These are phyloP conservation scores for Plasmodium yoelii DNA, from an alignment of 169 alveolate genomes.

Conservation along the genomic window DNA sequence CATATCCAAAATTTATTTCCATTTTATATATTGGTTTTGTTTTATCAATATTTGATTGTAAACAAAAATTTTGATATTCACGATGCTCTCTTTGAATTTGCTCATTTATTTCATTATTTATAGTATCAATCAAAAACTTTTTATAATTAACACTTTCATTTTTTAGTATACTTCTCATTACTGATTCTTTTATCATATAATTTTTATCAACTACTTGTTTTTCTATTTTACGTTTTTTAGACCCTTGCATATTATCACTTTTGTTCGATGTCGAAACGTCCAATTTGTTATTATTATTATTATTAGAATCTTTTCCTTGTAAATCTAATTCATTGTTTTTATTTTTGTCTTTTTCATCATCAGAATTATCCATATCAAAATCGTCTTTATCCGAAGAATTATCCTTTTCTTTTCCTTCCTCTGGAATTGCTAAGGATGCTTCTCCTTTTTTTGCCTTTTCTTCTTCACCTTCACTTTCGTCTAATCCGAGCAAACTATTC, in stretches of 20 bases:
- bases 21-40: slow-evolving; percentile 27
- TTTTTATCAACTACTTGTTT: slow-evolving; percentile 63
- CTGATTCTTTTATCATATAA: slow-evolving; percentile 60
- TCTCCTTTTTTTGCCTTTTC: background rate
- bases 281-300: slow-evolving; percentile 7
- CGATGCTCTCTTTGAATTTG: slow-evolving; percentile 65
- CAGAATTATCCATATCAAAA: background rate
- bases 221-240: slow-evolving; percentile 61
- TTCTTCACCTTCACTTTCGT: slow-evolving; percentile 35
- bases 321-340: background rate
- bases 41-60: slow-evolving; percentile 57
- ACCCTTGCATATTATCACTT: slow-evolving; percentile 18
- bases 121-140: slow-evolving; percentile 57
- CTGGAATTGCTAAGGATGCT: background rate
- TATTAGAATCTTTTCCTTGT: background rate
- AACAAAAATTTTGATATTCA: slow-evolving; percentile 34
- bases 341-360: slow-evolving; percentile 3
- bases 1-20: slow-evolving; percentile 74
- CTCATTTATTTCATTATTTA: slow-evolving; percentile 71
- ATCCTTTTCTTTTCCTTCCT: background rate
- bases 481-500: slow-evolving; percentile 66
- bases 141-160: slow-evolving; percentile 72
- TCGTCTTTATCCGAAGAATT: background rate
- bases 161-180: slow-evolving; percentile 35
- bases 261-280: background rate